Base-by-base conservation (phyloP, 805 yeast species). In the Candida qinlingensis region DNA sequence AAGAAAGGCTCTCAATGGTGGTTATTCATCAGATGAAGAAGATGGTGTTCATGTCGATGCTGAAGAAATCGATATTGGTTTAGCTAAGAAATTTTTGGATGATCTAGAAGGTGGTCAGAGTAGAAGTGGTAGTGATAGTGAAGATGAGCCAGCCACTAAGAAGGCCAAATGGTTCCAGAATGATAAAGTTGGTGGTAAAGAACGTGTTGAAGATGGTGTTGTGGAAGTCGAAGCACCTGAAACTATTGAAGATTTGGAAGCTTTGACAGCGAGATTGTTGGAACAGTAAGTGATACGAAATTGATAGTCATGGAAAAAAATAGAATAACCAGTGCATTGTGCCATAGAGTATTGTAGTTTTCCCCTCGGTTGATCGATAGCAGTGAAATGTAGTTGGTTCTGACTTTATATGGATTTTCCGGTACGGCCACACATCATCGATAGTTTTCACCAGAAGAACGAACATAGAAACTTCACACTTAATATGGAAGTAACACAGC, bases 171-270 rank as follows among this genome's bases (percentile, higher is more conserved):
- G 71, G 69, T 67, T 66, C 57, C 66, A 70, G 52, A 65, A 64
- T 41, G 69, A 68, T 39, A 60, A 58, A 41, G 53, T 58, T 34
- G 62, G 64, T 39, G 68, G 66, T 34, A 63, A 61, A 44, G 56
- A 57, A 11, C 54, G 47, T 25, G 51, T 46, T 27, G 62, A 57
- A 19, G 70, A 63, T 0, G 68, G 60, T 25, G 69, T 85, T 42
- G 71, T 87, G 51, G 96, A 91, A 69, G 73, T 87, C 41, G 95
- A 87, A 57, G 87, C 83, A 59, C 97, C 97, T 12, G 86, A 88
- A 60, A 86, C 96, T 13, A 73, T 94, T 64, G 97, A 89, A 66
- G 99, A 94, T 62, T 76, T 94, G 67, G 99, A 94, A 73, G 90
- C 95, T 44, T 77, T 88, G 70, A 83, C 96, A 3, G 76, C 76